These are phyloP conservation scores for Crithidia bombi DNA, from an alignment of 208 protist genomes.

Conservation along the genomic window DNA sequence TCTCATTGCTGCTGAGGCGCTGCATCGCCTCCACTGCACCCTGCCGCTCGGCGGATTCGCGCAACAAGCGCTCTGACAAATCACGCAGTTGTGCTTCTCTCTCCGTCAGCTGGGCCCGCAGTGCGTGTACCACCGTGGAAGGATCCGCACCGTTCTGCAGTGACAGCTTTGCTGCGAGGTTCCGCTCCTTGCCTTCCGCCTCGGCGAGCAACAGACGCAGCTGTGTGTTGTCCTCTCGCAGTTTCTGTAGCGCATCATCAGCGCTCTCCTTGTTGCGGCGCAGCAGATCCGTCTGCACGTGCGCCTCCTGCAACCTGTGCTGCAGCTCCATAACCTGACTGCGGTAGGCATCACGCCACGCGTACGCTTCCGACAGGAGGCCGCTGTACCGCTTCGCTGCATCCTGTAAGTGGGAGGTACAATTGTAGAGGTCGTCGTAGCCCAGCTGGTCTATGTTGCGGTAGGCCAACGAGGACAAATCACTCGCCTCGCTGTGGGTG, in stretches of 20 bases:
- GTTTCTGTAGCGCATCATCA: not conserved
- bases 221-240: conserved; percentile 30
- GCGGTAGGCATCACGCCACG: conserved; percentile 62
- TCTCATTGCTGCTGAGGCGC: not conserved
- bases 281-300: conserved; percentile 41
- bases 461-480: conserved; percentile 35
- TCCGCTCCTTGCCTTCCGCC: conserved; percentile 27
- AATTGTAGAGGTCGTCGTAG: conserved; percentile 55
- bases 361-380: conserved; percentile 52
- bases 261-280: conserved; percentile 19
- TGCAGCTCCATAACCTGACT: conserved; percentile 65
- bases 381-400: conserved; percentile 37
- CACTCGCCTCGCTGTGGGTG: conserved; percentile 13
- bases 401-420: conserved; percentile 52
- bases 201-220: conserved; percentile 28
- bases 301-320: conserved; percentile 47
- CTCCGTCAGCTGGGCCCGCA: conserved; percentile 31
- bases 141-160: conserved; percentile 21
- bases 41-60: not conserved
- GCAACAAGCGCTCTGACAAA: conserved; percentile 9
- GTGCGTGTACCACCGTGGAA: conserved; percentile 16
- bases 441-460: conserved; percentile 45
- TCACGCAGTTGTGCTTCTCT: conserved; percentile 37
- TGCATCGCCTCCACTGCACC: not conserved
- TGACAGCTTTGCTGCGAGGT: conserved; percentile 21